A percentile compares a stretch with the other conserved stretches of the same genome.
These are phyloP conservation scores for Santalum album DNA, from an alignment of 164 flowering plant species.

Conservation along the genomic window DNA sequence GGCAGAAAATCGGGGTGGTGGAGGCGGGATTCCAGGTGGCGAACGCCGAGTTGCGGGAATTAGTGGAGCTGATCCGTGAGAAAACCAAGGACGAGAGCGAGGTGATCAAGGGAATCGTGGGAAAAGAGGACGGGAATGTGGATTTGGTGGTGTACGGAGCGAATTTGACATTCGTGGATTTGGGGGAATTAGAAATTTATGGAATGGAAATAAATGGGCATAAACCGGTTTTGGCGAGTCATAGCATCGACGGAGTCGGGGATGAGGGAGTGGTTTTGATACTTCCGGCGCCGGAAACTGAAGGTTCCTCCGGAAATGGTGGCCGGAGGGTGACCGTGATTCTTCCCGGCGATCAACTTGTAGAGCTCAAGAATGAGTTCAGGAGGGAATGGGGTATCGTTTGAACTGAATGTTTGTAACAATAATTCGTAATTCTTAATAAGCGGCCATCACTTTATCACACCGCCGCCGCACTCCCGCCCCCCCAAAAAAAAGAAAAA, in stretches of 20 bases:
- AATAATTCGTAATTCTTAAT: too few relatives aligned
- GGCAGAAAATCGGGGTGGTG: slow-evolving; percentile 33
- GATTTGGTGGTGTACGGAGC: slow-evolving; percentile 56
- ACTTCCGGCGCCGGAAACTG: slow-evolving; percentile 28
- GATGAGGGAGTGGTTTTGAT: slow-evolving; percentile 65
- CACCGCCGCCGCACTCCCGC: too few relatives aligned
- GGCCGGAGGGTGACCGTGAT: slow-evolving; percentile 33
- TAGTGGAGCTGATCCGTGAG: slow-evolving; percentile 30
- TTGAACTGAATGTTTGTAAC: too few relatives aligned
- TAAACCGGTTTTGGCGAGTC: slow-evolving; percentile 37
- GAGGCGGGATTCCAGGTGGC: slow-evolving; percentile 24
- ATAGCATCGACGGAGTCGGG: slow-evolving; percentile 50
- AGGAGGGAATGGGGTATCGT: too few relatives aligned
- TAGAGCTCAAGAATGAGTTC: slow-evolving; percentile 30
- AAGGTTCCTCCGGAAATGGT: slow-evolving; percentile 10
- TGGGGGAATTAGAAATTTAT: slow-evolving; percentile 40
- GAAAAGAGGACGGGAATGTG: slow-evolving; percentile 26
- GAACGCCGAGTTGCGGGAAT: slow-evolving; percentile 6
- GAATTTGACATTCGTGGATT: slow-evolving; percentile 56
- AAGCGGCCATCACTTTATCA: too few relatives aligned
- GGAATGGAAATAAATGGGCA: slow-evolving; percentile 45
- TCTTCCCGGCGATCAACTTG: slow-evolving; percentile 36
- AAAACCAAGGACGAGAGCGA: slow-evolving; percentile 22
- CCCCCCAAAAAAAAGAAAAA: too few relatives aligned
- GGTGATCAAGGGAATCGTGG: slow-evolving; percentile 27